Conservation (phyloP, 73 alveolate genomes). For the Paramecium pentaurelia region DNA sequence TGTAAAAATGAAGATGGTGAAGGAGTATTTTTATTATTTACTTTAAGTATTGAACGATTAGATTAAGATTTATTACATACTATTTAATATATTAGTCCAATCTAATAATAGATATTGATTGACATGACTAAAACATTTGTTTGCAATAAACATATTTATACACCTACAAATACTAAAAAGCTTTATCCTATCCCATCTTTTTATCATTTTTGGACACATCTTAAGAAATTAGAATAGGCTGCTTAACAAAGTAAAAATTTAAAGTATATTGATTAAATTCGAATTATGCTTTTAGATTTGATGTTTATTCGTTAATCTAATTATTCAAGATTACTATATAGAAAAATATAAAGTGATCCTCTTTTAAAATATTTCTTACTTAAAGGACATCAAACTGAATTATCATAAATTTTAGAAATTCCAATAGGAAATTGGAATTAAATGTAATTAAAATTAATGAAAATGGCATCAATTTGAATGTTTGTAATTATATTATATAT, state of each 20-base stretch:
- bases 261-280: neutral
- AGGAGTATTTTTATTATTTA: neutral
- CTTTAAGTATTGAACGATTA: neutral
- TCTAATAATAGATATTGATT: neutral
- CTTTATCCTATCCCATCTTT: neutral
- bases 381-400: neutral
- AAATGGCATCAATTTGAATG: neutral
- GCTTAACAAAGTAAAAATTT: neutral
- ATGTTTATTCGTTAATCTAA: neutral
- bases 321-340: neutral
- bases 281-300: neutral
- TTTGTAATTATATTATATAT: neutral
- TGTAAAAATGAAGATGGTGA: constrained; percentile 10
- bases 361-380: neutral
- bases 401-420: neutral
- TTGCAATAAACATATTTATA: neutral
- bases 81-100: neutral
- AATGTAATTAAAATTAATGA: neutral
- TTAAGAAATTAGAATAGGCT: neutral
- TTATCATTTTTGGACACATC: neutral
- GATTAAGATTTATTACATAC: neutral
- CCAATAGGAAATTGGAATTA: neutral
- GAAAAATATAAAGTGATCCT: neutral
- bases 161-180: neutral
- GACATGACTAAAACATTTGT: neutral